A percentile compares a stretch with the other conserved stretches of the same genome.
These are phyloP conservation scores for Saccharomyces mikatae DNA, from an alignment of 805 yeast species.

Conservation along the genomic window DNA sequence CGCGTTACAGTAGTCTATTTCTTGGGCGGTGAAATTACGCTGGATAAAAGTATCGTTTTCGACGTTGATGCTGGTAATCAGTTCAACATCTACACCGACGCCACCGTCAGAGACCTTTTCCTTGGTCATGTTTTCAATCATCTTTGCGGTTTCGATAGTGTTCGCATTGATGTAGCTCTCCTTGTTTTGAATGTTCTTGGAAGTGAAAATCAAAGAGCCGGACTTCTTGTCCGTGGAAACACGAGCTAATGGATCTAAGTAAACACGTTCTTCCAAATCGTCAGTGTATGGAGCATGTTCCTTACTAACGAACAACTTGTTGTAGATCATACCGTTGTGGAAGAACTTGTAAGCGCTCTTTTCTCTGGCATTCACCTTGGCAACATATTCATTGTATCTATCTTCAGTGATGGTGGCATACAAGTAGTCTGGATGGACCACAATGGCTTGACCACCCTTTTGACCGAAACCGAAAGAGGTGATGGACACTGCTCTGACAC, in stretches of 20 bases:
- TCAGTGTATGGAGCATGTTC: conserved; percentile 87
- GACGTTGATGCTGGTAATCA: conserved; percentile 69
- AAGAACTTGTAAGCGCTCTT: conserved; percentile 86
- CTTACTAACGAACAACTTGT: conserved; percentile 87
- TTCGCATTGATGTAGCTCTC: conserved; percentile 36
- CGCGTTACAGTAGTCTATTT: conserved; percentile 65
- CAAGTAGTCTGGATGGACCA: conserved; percentile 87
- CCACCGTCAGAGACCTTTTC: conserved; percentile 26
- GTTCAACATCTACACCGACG: conserved; percentile 97
- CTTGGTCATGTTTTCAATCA: conserved; percentile 50
- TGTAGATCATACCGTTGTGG: conserved; percentile 89
- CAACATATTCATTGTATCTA: conserved; percentile 62
- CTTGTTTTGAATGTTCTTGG: conserved; percentile 43
- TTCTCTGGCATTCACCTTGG: conserved; percentile 71
- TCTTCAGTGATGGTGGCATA: conserved; percentile 69
- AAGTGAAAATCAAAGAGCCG: conserved; percentile 40
- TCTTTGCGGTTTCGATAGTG: conserved; percentile 49
- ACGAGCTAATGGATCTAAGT: conserved; percentile 88
- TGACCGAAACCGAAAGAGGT: conserved; percentile 99
- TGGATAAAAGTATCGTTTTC: conserved; percentile 87
- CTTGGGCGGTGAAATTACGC: conserved; percentile 81
- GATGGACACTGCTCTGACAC: conserved; percentile 92
- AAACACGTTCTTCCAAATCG: conserved; percentile 81
- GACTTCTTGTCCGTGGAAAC: conserved; percentile 32
- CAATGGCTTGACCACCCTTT: conserved; percentile 95